Base-by-base conservation (phyloP, 148 eudicot genomes). In the Camellia japonica region DNA sequence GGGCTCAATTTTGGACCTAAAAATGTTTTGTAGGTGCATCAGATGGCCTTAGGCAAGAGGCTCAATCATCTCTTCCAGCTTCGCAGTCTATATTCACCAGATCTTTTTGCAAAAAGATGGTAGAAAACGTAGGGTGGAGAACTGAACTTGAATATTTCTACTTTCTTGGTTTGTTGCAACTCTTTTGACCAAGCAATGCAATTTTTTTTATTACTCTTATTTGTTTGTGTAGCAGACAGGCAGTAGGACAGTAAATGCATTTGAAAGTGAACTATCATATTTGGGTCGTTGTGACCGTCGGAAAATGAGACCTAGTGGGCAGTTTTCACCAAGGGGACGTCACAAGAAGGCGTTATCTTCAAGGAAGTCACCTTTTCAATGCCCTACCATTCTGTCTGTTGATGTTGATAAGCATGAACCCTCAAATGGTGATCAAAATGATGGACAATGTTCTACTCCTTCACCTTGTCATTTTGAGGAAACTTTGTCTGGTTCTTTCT, bases 351-450 rank as follows among this genome's bases (percentile, higher is more conserved):
- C 66, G 18, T 4, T 63, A 20, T 79, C 86, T 42, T 81, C 83
- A 60, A 82, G 85, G 73, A 44, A 82, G 79, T 59, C 78, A 71
- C 78, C 80, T 58, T 84, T 86, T 77, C 60, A n/a, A 49, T 81
- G 83, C 66, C 78, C 78, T 42, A 59, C 66, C 30, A 69, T n/a
- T 66, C 81, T 78, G 54, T 81, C 76, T 38, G 30, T 54, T 62
- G 64, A 74, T 64, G 81, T 3, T 60, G 79, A 80, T 55, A 71
- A 79, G 55, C 59, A 7, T 0, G 44, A 15, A n/a, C 56, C 46
- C 23, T 62, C 79, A 41, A 77, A 79, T 64, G 49, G 58, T 58
- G 80, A 64, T 73, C 15, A 41, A 47, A 74, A 58, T 23, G 74
- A 64, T 59, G 61, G 10, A 42, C 71, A 19, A 14, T 72, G 79